Base-by-base conservation (phyloP, 768 basidiomycete species). In the Hericium coralloides region DNA sequence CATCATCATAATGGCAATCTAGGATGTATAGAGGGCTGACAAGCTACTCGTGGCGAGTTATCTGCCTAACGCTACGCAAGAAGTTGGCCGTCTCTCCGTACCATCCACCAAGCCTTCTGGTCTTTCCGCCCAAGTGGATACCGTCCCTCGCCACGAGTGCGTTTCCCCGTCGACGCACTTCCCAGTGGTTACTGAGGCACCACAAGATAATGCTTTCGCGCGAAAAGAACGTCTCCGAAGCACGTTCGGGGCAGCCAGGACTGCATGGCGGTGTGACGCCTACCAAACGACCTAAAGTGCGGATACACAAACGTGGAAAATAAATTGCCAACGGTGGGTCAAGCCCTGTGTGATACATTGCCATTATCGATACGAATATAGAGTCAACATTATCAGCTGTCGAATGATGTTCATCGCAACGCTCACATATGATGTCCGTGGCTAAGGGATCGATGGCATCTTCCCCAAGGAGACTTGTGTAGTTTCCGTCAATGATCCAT, bases 241-340 rank as follows among this genome's bases (percentile, higher is more conserved):
- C 45, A 7, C 31, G 55, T 57, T 72, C 71, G 37, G 60, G 50
- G 60, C 71, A 72, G 23, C 68, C 71, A 10, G 62, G 58, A 22
- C 64, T 65, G 64, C 69, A 70, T 12, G 63, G 66, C 5, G 62
- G 58, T 7, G 15, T 48, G n/a, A 63, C 15, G 12, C 67, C 55
- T 23, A 69, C 39, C 8, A 72, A 60, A n/a, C 71, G 68, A 57
- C 71, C 64, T n/a, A 83, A 63, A 0, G 84, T 86, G 49, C 85
- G 74, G 55, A 71, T 60, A 58, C 78, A 63, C 23, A 85, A 61
- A 15, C 85, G 81, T 20, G 85, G 82, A 55, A 87, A 74, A 69
- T 87, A 87, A 10, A 79, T 67, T 9, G 70, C 17, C 37, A 87
- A 69, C 12, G 85, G 86, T 8, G 84, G 84, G 60, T 87, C 84